phyloP scores from a whole-genome alignment of 2,329 filamentous ascomycete species.

The Gyromitra esculenta region DNA sequence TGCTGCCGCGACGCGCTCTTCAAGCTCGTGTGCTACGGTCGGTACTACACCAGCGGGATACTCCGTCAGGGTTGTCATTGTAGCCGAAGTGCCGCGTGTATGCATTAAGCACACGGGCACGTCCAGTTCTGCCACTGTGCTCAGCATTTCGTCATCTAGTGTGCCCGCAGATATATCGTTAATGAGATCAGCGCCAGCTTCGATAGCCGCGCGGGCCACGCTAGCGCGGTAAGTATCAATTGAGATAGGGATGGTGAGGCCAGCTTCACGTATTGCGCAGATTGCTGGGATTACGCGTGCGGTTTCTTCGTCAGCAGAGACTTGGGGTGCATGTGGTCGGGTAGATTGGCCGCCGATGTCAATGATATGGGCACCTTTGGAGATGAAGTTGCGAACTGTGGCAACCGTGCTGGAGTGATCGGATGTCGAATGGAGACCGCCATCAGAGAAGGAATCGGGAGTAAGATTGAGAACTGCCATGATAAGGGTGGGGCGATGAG shows the following conservation, averaged over 20 bases:
- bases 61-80: constrained; percentile 75
- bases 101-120: constrained; percentile 89
- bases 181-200: constrained; percentile 86
- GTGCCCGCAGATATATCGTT: constrained; percentile 91
- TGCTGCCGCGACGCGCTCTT: constrained; percentile 75
- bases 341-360: constrained; percentile 96
- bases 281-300: constrained; percentile 83
- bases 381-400: constrained; percentile 72
- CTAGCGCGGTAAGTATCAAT: constrained; percentile 90
- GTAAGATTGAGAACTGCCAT: constrained; percentile 98
- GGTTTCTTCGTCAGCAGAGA: constrained; percentile 78
- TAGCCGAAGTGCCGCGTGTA: constrained; percentile 86
- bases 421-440: constrained; percentile 70
- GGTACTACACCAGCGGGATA: constrained; percentile 75
- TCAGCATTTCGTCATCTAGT: constrained; percentile 82
- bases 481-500: constrained; percentile 72
- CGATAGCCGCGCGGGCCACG: constrained; percentile 79
- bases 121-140: constrained; percentile 78
- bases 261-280: constrained; percentile 73
- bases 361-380: constrained; percentile 79
- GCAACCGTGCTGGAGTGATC: constrained; percentile 63
- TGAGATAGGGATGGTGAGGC: constrained; percentile 64
- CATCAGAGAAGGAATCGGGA: constrained; percentile 96
- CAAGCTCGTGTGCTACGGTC: constrained; percentile 73
- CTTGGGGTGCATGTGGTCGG: constrained; percentile 75